Evolutionary conservation across 768 basidiomycete genomes (phyloP), one percentile per base, ranked within the genome.

Genomic region (Favolaschia claudopus): DNA sequence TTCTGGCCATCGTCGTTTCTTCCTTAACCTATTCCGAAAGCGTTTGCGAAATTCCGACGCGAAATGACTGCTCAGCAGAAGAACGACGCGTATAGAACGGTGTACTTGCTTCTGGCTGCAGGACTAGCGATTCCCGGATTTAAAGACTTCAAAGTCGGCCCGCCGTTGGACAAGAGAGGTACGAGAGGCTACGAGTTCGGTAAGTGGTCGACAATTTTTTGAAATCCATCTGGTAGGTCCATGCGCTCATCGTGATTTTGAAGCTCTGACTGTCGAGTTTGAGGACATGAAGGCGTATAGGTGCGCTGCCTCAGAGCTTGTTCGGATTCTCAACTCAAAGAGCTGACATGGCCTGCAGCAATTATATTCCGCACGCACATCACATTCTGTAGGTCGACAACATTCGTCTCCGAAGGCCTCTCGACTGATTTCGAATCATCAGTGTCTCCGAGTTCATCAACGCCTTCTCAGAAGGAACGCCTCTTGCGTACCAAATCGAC

Each of bases 151-250:
- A 53, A 52, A 25, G 54, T 49, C 34, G 58, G 63, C 14, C 63
- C 63, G 14, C 63, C 63, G 12, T 24, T 64, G 19, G n/a, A 28
- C 4, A 8, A 20, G 7, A 34, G 24, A 22, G 63, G 63, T 0
- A 34, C 58, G 7, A 28, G 63, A 15, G 63, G 63, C 8, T 64
- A 64, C 32, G 54, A 64, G 19, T 56, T 64, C 22, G 63, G 60
- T 61, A 40, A 7, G 33, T 46, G 29, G 15, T 5, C 25, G 19
- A 20, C 19, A 19, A n/a, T n/a, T n/a, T n/a, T n/a, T n/a, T n/a
- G n/a, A n/a, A n/a, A n/a, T n/a, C n/a, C n/a, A n/a, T n/a, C n/a
- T n/a, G n/a, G n/a, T n/a, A n/a, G n/a, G n/a, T n/a, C n/a, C n/a
- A n/a, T n/a, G n/a, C n/a, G n/a, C n/a, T n/a, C n/a, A n/a, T n/a